Evolutionary conservation across 495 filamentous ascomycete genomes (phyloP).

Genomic region (Cenococcum geophilum): DNA sequence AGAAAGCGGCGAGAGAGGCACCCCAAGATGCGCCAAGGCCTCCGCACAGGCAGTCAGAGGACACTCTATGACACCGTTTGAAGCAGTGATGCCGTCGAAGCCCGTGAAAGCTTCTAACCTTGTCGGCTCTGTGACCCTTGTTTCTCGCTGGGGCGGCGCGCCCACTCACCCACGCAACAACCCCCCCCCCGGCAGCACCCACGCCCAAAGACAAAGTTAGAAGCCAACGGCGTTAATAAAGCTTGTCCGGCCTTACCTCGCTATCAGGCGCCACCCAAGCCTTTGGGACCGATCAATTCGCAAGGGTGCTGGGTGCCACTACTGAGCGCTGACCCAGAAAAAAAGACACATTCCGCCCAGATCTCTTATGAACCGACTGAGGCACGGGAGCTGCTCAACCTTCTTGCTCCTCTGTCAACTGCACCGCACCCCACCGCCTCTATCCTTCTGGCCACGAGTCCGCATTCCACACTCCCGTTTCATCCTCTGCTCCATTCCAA

Average conservation of each 20-base stretch:
- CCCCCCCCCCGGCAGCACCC: neutral
- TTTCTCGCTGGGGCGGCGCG: neutral
- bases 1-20: neutral
- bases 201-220: slow-evolving; percentile 16
- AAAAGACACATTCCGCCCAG: neutral
- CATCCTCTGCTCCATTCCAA: neutral
- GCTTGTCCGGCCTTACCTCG: slow-evolving; percentile 29
- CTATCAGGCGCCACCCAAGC: slow-evolving; percentile 26
- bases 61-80: too few relatives aligned
- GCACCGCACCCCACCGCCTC: neutral
- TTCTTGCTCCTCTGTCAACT: neutral
- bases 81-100: too few relatives aligned
- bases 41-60: too few relatives aligned
- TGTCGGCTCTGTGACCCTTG: too few relatives aligned
- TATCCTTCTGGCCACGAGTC: neutral
- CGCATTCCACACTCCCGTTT: neutral
- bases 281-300: slow-evolving; percentile 6
- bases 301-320: slow-evolving; percentile 5
- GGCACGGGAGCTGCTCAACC: neutral
- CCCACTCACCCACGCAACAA: neutral
- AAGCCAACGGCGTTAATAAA: slow-evolving; percentile 30
- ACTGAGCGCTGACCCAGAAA: slow-evolving; percentile 12
- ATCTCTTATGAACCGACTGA: slow-evolving; percentile 1
- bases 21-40: too few relatives aligned
- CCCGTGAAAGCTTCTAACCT: too few relatives aligned